Percentiles rank a stretch among this genome's conserved stretches.
Evolutionary conservation across 305 asterid species (phyloP).

Genomic region (Galium porrigens): DNA sequence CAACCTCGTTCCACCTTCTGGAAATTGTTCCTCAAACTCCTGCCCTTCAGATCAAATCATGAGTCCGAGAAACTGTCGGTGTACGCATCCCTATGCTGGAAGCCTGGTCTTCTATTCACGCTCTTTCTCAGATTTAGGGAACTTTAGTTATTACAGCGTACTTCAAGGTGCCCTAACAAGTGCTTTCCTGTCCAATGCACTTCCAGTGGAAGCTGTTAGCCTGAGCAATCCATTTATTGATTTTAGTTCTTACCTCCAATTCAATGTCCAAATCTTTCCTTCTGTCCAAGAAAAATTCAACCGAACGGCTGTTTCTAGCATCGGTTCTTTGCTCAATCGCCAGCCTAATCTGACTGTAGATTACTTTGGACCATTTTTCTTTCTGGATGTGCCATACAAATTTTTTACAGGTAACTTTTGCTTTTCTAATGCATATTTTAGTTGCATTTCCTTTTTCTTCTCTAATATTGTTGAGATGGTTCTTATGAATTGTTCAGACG

Average conservation of each 20-base stretch:
- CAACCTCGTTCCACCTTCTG: slow-evolving; percentile 19
- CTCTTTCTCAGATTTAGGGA: slow-evolving; percentile 56
- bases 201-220: slow-evolving; percentile 57
- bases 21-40: slow-evolving; percentile 30
- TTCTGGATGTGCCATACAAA: slow-evolving; percentile 38
- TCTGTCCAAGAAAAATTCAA: slow-evolving; percentile 41
- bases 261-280: slow-evolving; percentile 56
- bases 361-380: slow-evolving; percentile 64
- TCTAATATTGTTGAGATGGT: not conserved
- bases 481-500: slow-evolving; percentile 21
- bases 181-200: slow-evolving; percentile 30
- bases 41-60: slow-evolving; percentile 35
- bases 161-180: slow-evolving; percentile 40
- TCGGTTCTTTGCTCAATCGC: slow-evolving; percentile 58
- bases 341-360: slow-evolving; percentile 32
- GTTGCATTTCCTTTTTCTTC: not conserved
- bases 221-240: slow-evolving; percentile 39
- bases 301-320: slow-evolving; percentile 37
- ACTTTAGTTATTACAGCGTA: slow-evolving; percentile 34
- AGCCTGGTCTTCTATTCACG: slow-evolving; percentile 48
- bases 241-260: slow-evolving; percentile 32
- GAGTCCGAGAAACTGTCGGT: slow-evolving; percentile 49
- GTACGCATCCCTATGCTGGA: slow-evolving; percentile 67
- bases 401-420: slow-evolving; percentile 42
- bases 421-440: not conserved